A percentile compares a stretch with the other conserved stretches of the same genome.
Conservation (phyloP, 441 rosid species). For the Corymbia calophylla region DNA sequence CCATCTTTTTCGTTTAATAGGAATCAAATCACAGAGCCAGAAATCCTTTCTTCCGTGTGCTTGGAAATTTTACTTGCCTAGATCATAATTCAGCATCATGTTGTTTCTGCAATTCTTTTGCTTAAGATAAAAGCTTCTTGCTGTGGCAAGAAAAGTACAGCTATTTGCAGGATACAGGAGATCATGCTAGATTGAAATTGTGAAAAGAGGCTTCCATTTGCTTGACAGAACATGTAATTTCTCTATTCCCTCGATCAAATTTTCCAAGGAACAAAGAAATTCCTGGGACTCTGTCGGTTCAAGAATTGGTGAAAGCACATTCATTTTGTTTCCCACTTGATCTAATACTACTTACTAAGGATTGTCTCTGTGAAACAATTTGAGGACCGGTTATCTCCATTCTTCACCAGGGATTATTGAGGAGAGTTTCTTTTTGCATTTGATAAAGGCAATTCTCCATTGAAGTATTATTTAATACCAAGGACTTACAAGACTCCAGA, state of each 20-base stretch:
- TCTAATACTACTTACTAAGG: neutral
- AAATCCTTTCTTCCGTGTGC: constrained; percentile 2
- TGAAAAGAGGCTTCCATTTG: neutral
- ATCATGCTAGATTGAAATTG: neutral
- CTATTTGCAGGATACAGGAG: neutral
- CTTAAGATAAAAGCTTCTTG: neutral
- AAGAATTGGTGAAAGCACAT: neutral
- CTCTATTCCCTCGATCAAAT: neutral
- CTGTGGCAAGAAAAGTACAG: neutral
- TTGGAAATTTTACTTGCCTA: neutral
- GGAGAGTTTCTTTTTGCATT: neutral
- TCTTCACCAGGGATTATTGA: neutral
- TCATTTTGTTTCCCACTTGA: neutral
- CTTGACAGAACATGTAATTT: neutral
- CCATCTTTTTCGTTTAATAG: neutral
- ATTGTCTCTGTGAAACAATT: neutral
- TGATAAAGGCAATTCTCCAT: neutral
- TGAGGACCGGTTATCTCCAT: neutral
- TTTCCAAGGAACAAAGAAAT: neutral
- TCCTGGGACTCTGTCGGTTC: neutral
- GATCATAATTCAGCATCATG: neutral
- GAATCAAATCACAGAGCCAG: neutral
- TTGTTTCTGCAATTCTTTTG: neutral
- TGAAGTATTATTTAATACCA: neutral
- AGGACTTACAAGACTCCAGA: neutral